Conservation (phyloP, 371 early-diverging fungal genomes). For the Rhizopus arrhizus region DNA sequence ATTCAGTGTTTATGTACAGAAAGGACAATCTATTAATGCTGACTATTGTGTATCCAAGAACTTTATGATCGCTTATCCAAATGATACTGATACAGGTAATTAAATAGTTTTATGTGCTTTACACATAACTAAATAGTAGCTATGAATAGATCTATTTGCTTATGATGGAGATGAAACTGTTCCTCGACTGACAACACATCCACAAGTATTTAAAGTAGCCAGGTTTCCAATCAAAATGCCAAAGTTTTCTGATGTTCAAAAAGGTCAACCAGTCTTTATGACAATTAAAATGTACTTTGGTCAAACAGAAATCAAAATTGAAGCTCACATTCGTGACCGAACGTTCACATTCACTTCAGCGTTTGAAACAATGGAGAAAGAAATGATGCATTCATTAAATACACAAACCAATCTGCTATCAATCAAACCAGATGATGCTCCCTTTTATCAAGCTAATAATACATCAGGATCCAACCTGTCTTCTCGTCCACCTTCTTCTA, state of each 20-base stretch:
- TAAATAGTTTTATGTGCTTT: neutral
- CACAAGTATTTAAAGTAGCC: constrained; percentile 50
- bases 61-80: constrained; percentile 61
- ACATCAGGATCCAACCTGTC: constrained; percentile 33
- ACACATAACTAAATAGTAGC: neutral
- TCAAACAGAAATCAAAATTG: constrained; percentile 56
- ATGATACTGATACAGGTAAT: constrained; percentile 57
- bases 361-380: constrained; percentile 50
- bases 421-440: constrained; percentile 31
- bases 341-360: constrained; percentile 55
- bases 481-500: constrained; percentile 34
- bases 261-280: constrained; percentile 50
- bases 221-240: constrained; percentile 58
- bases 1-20: constrained; percentile 63
- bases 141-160: constrained; percentile 47
- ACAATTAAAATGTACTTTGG: constrained; percentile 61
- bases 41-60: constrained; percentile 67
- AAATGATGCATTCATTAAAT: constrained; percentile 33
- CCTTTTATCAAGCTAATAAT: constrained; percentile 8
- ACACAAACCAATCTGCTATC: constrained; percentile 23
- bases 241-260: constrained; percentile 46
- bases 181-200: constrained; percentile 52
- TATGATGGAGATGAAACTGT: constrained; percentile 49
- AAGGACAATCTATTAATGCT: constrained; percentile 60
- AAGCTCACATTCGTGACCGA: constrained; percentile 51